Base-by-base conservation (phyloP, 495 filamentous ascomycete species). In the Lindgomyces ingoldianus region DNA sequence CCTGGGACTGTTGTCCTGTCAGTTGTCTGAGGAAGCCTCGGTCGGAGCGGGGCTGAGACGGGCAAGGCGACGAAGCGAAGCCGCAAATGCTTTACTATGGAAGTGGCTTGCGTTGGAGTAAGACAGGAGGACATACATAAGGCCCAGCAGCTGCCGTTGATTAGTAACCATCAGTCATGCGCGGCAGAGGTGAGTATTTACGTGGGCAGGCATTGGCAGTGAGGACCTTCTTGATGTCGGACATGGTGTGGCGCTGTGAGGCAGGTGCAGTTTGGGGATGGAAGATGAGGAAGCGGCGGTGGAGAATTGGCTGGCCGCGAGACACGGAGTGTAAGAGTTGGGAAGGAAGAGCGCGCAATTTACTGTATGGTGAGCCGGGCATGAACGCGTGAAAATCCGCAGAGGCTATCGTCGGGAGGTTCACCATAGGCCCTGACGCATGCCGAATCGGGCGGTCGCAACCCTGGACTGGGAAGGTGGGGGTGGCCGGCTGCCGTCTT, bases 1-100 rank as follows among this genome's bases (percentile, higher is more conserved):
- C 91, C 81, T 96, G 93, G 71, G 91, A 91, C 90, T 96, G 72
- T 1, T 8, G 12, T 4, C 14, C 2, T 21, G 41, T 64, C n/a
- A 57, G 44, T 22, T 22, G 9, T n/a, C n/a, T n/a, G n/a, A n/a
- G n/a, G n/a, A n/a, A n/a, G 45, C 46, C 18, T 1, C 22, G 36
- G 21, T 24, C 21, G 42, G 49, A 22, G 49, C 1, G 45, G 42
- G 4, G 42, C 4, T 19, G 22, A 19, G 22, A n/a, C 3, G 42
- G 42, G 42, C 4, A 46, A 19, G 16, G 14, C 3, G 42, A 16
- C 8, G 36, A 51, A 24, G 46, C 14, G 10, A 3, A 11, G 25
- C 1, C n/a, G n/a, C n/a, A n/a, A n/a, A n/a, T n/a, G n/a, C n/a
- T n/a, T 18, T 3, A 10, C 14, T 6, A 11, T 12, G 29, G 29